Percentiles rank a stretch among this genome's conserved stretches.
These are phyloP conservation scores for Haematococcus lacustris DNA, from an alignment of 139 green algal species.

Conservation along the genomic window DNA sequence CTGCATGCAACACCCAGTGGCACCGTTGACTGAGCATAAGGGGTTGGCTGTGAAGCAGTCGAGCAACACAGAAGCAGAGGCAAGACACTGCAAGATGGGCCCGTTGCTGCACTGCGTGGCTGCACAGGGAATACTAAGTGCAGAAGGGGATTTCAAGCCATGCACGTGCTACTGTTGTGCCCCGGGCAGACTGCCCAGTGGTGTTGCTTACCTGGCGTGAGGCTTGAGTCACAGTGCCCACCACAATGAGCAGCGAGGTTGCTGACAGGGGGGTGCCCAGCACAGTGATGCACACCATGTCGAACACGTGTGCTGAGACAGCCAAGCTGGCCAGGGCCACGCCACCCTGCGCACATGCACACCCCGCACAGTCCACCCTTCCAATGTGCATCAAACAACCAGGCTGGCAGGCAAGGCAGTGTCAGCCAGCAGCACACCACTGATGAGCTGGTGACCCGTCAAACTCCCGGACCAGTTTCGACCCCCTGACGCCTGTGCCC, in stretches of 20 bases:
- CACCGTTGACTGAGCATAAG: background rate
- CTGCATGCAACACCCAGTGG: background rate
- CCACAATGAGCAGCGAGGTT: slow-evolving; percentile 54
- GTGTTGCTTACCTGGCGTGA: slow-evolving; percentile 34
- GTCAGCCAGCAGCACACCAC: background rate
- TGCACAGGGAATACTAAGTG: background rate
- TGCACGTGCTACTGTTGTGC: background rate
- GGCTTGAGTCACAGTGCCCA: slow-evolving; percentile 48
- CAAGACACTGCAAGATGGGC: background rate
- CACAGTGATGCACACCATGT: slow-evolving; percentile 16
- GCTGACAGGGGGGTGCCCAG: slow-evolving; percentile 40
- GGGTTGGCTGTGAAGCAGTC: background rate
- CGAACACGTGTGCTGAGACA: slow-evolving; percentile 36
- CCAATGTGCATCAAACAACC: background rate
- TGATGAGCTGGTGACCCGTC: background rate
- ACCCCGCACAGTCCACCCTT: background rate
- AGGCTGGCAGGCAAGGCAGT: background rate
- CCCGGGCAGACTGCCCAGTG: background rate
- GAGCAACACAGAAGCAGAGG: background rate
- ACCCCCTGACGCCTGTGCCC: background rate
- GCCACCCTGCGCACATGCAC: slow-evolving; percentile 22
- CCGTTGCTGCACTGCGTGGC: background rate
- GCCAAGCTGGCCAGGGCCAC: slow-evolving; percentile 32
- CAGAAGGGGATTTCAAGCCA: background rate
- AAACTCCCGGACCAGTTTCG: background rate